These are phyloP conservation scores for Leptomonas seymouri DNA, from an alignment of 208 protist genomes.

Conservation along the genomic window DNA sequence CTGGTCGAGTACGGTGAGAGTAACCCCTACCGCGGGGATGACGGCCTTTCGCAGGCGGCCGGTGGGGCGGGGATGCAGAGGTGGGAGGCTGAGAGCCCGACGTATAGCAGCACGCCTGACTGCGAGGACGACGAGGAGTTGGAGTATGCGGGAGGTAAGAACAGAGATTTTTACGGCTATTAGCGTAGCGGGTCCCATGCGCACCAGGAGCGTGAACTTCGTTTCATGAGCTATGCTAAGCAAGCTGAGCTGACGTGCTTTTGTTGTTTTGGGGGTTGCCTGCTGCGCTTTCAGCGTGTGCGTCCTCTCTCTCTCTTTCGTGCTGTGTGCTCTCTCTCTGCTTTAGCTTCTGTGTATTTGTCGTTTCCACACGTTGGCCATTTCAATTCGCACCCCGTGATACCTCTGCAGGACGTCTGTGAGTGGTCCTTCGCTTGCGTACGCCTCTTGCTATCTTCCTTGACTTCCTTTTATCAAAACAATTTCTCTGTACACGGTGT, in stretches of 20 bases:
- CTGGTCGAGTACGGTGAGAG: conserved; percentile 65
- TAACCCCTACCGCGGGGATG: conserved; percentile 70
- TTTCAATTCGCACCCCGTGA: too few species aligned
- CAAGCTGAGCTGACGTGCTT: too few species aligned
- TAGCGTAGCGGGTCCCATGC: too few species aligned
- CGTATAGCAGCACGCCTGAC: conserved; percentile 37
- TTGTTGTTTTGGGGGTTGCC: too few species aligned
- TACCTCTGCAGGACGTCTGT: too few species aligned
- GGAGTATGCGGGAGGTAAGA: conserved; percentile 51
- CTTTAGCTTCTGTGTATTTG: neutral
- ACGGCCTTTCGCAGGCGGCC: conserved; percentile 32
- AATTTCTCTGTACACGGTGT: too few species aligned
- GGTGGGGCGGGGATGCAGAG: conserved; percentile 8
- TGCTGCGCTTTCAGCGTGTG: too few species aligned
- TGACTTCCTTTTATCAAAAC: too few species aligned
- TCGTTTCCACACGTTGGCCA: neutral
- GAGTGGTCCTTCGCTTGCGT: too few species aligned
- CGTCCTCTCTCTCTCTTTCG: conserved; percentile 3
- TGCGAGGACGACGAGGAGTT: conserved; percentile 36
- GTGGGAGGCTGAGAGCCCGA: conserved; percentile 30
- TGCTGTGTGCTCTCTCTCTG: conserved; percentile 5
- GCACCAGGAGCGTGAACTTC: too few species aligned
- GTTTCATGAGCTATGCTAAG: too few species aligned
- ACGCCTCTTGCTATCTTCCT: too few species aligned
- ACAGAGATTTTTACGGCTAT: conserved; percentile 61